Base-by-base conservation (phyloP, 2,329 filamentous ascomycete species). In the Fusarium sp. region DNA sequence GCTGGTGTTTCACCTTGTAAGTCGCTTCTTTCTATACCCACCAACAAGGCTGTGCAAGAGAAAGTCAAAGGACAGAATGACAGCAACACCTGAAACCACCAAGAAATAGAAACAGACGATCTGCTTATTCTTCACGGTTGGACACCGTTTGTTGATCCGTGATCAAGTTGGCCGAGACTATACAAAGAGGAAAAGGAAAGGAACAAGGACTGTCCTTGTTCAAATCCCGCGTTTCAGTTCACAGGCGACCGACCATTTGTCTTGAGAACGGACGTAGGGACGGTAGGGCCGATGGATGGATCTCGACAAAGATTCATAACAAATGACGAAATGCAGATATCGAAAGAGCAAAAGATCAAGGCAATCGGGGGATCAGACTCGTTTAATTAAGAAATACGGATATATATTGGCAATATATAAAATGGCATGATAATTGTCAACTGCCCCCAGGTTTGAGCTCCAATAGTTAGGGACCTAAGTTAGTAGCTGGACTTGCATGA, bases 71-170 rank as follows among this genome's bases (percentile, higher is more conserved):
- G 39, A 28, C 14, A 37, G 54, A 43, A n/a, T 41, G 37, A 58
- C 21, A 45, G 59, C 44, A 10, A 44, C 39, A 64, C 67, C 66
- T 69, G 67, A 70, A 69, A 70, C 67, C 48, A 67, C 44, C 49
- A 65, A 48, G 57, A 51, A 57, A 60, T 48, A 45, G 9, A 48
- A 57, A 23, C 21, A 49, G 52, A 39, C 19, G 44, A 67, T 59
- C 39, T 54, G 16, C 31, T 37, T 65, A 51, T 41, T 41, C 18
- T 25, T 52, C 23, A 42, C 31, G 12, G 23, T 58, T 41, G 44
- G 31, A 63, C 23, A 51, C 62, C 31, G 39, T 53, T 50, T 41
- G 45, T 46, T 44, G 49, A 49, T 46, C 37, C 30, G 42, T 44
- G 26, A 45, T 25, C 37, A 23, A 34, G 21, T 41, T 53, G 53